These are phyloP conservation scores for Trichocladium antarcticum DNA, from an alignment of 495 filamentous ascomycete species.

Conservation along the genomic window DNA sequence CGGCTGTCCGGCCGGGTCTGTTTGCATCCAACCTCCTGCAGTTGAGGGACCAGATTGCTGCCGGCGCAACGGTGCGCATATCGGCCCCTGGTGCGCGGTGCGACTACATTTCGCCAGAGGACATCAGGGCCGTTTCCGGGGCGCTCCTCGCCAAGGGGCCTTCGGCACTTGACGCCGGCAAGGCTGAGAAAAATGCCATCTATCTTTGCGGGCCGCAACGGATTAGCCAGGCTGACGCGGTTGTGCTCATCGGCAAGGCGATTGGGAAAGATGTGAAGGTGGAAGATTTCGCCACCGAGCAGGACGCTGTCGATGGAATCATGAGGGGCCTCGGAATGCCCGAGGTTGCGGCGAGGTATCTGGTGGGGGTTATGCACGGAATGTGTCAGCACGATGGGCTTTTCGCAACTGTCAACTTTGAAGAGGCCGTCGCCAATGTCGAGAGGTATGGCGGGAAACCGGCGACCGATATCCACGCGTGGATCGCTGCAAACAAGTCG, in stretches of 20 bases:
- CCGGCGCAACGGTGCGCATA: not conserved
- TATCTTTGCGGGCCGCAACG: slow-evolving; percentile 3
- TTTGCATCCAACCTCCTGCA: slow-evolving; percentile 10
- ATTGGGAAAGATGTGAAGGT: slow-evolving; percentile 6
- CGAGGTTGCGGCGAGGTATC: not conserved
- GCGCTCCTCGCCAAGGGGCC: not conserved
- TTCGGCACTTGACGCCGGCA: not conserved
- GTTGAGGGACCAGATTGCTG: not conserved
- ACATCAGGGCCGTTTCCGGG: slow-evolving; percentile 11
- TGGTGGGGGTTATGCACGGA: not conserved
- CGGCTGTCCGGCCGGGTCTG: slow-evolving; percentile 5
- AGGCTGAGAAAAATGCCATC: not conserved
- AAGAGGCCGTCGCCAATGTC: slow-evolving; percentile 4
- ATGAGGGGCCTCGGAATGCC: not conserved
- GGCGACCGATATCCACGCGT: not conserved
- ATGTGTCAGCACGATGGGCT: not conserved
- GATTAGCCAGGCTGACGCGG: slow-evolving; percentile 5
- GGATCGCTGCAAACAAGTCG: slow-evolving; percentile 7
- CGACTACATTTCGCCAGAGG: slow-evolving; percentile 10
- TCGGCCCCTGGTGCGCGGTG: slow-evolving; percentile 1
- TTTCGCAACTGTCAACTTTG: not conserved
- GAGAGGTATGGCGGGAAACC: slow-evolving; percentile 1
- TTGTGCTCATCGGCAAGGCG: not conserved
- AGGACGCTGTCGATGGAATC: not conserved
- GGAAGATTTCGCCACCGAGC: not conserved